Base-by-base conservation (phyloP, 2,329 filamentous ascomycete species). In the Fusarium penzigii region DNA sequence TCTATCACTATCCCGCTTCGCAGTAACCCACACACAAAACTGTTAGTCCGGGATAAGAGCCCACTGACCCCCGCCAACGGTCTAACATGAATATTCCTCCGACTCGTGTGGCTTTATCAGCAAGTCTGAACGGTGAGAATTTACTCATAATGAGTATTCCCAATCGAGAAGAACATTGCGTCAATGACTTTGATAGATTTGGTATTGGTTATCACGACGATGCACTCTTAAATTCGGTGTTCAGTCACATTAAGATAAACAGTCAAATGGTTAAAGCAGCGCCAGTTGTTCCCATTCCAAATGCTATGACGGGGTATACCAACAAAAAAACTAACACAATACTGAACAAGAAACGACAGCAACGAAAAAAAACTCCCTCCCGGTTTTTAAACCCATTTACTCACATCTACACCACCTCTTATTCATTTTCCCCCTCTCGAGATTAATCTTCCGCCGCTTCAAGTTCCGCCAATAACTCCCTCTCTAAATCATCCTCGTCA, bases 391-490 rank as follows among this genome's bases (percentile, higher is more conserved):
- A 41, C 3, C 34, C 48, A 58, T 58, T 40, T 56, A 42, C 52
- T 43, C 34, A 47, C 41, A 49, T 58, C 54, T 52, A 56, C 29
- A 42, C 40, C 46, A 25, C 29, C 40, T 49, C 40, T 39, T 42
- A 54, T 51, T 48, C 43, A 50, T 42, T 44, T 39, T 32, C 29
- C 39, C 44, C 54, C 47, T 42, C 41, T 48, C 20, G 7, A 25
- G 20, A 25, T 63, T 49, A 67, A 25, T 63, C 67, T 34, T 61
- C 66, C 17, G 66, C 66, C 14, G 69, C 68, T 61, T 84, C 82
- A 57, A 86, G 72, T 57, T 82, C 84, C 1, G 83, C 83, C 63
- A 85, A 72, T 66, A 88, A 75, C 61, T 86, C 84, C 38, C 82
- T 80, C 68, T 86, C 86, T 45, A 87, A 69, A 61, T 86, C 84